Conservation (phyloP, 2,329 filamentous ascomycete genomes). For the Xylariaceae sp. region DNA sequence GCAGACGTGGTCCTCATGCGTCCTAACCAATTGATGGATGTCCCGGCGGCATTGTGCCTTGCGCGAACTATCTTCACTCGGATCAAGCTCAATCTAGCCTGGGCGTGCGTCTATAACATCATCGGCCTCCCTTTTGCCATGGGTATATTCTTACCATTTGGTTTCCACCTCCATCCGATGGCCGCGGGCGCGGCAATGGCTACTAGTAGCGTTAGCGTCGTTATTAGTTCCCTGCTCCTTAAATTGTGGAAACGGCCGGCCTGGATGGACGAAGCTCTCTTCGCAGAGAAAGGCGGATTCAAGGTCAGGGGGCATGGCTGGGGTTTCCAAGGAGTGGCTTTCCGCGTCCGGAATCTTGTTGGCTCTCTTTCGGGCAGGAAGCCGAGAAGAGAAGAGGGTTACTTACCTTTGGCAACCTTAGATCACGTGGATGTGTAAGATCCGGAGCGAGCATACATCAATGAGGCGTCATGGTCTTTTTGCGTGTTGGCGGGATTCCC, state of each 20-base stretch:
- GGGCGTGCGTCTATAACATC: constrained; percentile 91
- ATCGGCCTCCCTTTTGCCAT: constrained; percentile 93
- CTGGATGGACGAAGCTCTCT: constrained; percentile 75
- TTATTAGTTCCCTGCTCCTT: constrained; percentile 74
- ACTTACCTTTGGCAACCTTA: constrained; percentile 55
- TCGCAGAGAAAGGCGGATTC: constrained; percentile 53
- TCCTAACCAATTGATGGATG: constrained; percentile 83
- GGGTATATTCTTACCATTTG: constrained; percentile 90
- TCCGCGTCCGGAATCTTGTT: constrained; percentile 41
- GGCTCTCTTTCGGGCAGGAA: constrained; percentile 34
- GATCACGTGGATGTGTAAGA: constrained; percentile 36
- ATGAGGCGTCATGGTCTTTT: constrained; percentile 1
- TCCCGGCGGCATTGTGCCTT: constrained; percentile 81
- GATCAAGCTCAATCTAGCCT: constrained; percentile 89
- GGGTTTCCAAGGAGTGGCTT: constrained; percentile 39
- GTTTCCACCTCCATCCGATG: constrained; percentile 85
- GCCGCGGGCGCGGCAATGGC: constrained; percentile 95
- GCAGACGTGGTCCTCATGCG: constrained; percentile 96
- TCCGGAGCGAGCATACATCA: not conserved
- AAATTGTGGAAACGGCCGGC: constrained; percentile 79
- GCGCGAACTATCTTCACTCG: constrained; percentile 80
- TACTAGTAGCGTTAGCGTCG: constrained; percentile 82
- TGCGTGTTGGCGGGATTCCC: not conserved
- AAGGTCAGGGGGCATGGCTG: constrained; percentile 42
- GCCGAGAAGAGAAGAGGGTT: constrained; percentile 47